Evolutionary conservation across 345 rosid genomes (phyloP), one percentile per base, ranked within the genome.

Genomic region (Punica granatum): DNA sequence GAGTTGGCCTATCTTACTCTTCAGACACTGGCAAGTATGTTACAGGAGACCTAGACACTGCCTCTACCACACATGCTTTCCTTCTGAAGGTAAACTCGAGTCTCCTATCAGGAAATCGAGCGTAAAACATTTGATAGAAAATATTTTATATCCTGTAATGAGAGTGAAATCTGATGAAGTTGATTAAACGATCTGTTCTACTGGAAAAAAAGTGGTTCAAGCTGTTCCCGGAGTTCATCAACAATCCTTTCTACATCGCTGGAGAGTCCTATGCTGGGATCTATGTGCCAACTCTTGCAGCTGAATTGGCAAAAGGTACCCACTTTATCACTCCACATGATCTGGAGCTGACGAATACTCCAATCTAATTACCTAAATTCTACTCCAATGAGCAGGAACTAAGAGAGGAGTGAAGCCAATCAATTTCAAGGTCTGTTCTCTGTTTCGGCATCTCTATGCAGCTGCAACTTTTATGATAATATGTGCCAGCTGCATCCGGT

Each of bases 231-330:
- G 93, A 92, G 79, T 90, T 90, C 76, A 82, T 82, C 43, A 49
- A 85, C 60, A 92, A 88, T 74, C 93, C 90, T 3, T 84, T 92
- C 70, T 92, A 72, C 69, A 69, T 92, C 51, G 70, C 96, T 12
- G 98, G 98, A 75, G 98, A 89, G 88, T 92, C 98, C 4, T 92
- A 85, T 78, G 93, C 97, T 51, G 98, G 97, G 69, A 66, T 90
- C 37, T 90, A 83, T 72, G 88, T 93, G 67, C 98, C 97, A 30
- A 90, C 87, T 53, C 96, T 93, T 67, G 85, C 97, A 66, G 70
- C 58, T 39, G 83, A 93, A 86, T 74, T 88, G 48, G 78, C 78
- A 66, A 84, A 90, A 82, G 98, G 97, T 90, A 71, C 9, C 9
- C 35, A 1, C 2, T 28, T 18, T 21, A 61, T 70, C 28, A 64